A percentile compares a stretch with the other conserved stretches of the same genome.
Evolutionary conservation across 2,329 filamentous ascomycete species (phyloP).

Genomic region (Colletotrichum gloeosporioides): DNA sequence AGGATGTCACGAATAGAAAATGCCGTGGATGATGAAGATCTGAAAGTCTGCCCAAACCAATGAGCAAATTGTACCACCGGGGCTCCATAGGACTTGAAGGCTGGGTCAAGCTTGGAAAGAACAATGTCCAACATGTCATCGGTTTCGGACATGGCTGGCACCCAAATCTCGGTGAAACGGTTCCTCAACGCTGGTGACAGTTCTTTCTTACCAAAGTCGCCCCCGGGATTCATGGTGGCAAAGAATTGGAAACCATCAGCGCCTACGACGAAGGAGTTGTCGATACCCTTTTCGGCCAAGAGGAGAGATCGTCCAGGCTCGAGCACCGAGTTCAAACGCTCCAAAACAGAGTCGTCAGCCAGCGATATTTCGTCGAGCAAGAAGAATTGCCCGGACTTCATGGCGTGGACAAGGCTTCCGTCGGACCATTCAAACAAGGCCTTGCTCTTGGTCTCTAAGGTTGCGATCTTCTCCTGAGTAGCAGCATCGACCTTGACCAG

Average conservation of each 20-base stretch:
- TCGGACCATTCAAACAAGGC: conserved; percentile 97
- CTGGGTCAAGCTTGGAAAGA: conserved; percentile 69
- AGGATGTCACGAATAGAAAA: conserved; percentile 94
- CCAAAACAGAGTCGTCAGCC: conserved; percentile 95
- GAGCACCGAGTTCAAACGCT: conserved; percentile 94
- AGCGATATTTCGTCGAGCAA: conserved; percentile 97
- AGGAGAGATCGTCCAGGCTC: conserved; percentile 87
- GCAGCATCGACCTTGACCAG: conserved; percentile 51
- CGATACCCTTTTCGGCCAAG: conserved; percentile 90
- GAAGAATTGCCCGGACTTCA: conserved; percentile 90
- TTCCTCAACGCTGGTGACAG: conserved; percentile 94
- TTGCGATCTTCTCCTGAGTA: conserved; percentile 50
- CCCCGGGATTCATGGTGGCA: conserved; percentile 98
- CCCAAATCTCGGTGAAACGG: conserved; percentile 99
- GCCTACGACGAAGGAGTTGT: conserved; percentile 81
- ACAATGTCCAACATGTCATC: conserved; percentile 91
- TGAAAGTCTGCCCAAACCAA: conserved; percentile 89
- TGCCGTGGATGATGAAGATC: conserved; percentile 73
- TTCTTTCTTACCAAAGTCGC: conserved; percentile 98
- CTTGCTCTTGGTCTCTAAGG: conserved; percentile 68
- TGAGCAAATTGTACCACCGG: conserved; percentile 85
- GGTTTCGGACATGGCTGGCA: conserved; percentile 82
- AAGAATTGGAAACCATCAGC: conserved; percentile 89
- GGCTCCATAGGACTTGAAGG: conserved; percentile 62
- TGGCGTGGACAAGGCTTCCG: conserved; percentile 90